Percentiles rank a stretch among this genome's conserved stretches.
phyloP scores from a whole-genome alignment of 116 monocot species.

The Phalaenopsis hybrid region DNA sequence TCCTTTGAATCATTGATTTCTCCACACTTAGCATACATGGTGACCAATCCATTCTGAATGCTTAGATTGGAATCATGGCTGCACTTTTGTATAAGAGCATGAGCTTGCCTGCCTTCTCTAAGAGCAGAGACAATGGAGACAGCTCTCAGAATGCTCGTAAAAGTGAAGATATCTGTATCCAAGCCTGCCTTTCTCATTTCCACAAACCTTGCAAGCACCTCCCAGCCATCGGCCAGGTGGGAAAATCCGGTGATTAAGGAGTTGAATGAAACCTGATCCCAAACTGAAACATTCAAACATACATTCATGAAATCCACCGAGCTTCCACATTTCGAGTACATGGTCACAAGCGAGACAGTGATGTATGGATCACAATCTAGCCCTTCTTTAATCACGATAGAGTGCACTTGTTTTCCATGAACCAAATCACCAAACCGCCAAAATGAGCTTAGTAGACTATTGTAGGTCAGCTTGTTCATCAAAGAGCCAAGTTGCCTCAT shows the following conservation, averaged over 20 bases:
- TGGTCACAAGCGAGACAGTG: slow-evolving; percentile 23
- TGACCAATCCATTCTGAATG: slow-evolving; percentile 42
- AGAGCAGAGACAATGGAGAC: slow-evolving; percentile 30
- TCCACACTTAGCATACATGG: slow-evolving; percentile 45
- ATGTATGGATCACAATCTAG: slow-evolving; percentile 29
- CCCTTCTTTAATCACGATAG: slow-evolving; percentile 28
- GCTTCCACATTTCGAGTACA: slow-evolving; percentile 57
- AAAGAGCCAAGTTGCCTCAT: slow-evolving; percentile 22
- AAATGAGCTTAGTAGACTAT: slow-evolving; percentile 38
- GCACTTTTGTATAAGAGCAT: slow-evolving; percentile 31
- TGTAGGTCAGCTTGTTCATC: slow-evolving; percentile 33
- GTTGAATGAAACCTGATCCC: slow-evolving; percentile 32
- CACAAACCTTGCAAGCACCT: slow-evolving; percentile 31
- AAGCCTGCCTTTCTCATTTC: slow-evolving; percentile 34
- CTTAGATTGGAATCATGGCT: slow-evolving; percentile 19
- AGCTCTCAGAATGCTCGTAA: slow-evolving; percentile 36
- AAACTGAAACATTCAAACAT: neutral
- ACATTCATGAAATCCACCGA: slow-evolving; percentile 30
- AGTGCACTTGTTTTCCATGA: slow-evolving; percentile 47
- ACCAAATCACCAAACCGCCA: slow-evolving; percentile 15
- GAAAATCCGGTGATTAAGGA: slow-evolving; percentile 44
- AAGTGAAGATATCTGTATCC: slow-evolving; percentile 34
- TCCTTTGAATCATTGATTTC: slow-evolving; percentile 27
- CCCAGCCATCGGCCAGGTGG: slow-evolving; percentile 19
- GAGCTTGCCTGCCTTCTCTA: slow-evolving; percentile 41